Percentiles rank a stretch among this genome's conserved stretches.
phyloP scores from a whole-genome alignment of 805 yeast genomes.

The Naumovozyma dairenensis region DNA sequence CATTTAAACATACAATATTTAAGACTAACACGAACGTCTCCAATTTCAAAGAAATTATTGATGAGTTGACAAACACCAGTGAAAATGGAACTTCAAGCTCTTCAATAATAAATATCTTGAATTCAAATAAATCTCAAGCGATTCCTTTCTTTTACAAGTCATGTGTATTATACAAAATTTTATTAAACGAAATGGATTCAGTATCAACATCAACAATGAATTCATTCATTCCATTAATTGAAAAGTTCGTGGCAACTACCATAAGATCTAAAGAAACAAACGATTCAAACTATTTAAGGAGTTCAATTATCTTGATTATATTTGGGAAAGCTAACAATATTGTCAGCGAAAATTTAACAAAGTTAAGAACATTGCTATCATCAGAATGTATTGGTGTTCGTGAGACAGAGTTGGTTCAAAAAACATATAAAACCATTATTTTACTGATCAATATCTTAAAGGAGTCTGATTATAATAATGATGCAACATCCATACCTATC shows the following conservation, averaged over 20 bases:
- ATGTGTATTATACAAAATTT: constrained; percentile 27
- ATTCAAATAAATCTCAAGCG: background rate
- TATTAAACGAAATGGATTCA: constrained; percentile 27
- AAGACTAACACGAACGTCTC: constrained; percentile 4
- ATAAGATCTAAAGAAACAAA: constrained; percentile 26
- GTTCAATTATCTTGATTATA: constrained; percentile 30
- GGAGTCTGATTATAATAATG: background rate
- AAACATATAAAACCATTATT: constrained; percentile 40
- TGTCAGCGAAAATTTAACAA: constrained; percentile 33
- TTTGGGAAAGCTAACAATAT: constrained; percentile 29
- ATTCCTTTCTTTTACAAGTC: constrained; percentile 26
- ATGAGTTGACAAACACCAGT: no score
- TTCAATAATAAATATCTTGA: background rate
- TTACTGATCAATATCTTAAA: constrained; percentile 36
- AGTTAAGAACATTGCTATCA: constrained; percentile 49
- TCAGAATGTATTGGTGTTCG: constrained; percentile 55
- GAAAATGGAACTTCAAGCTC: background rate
- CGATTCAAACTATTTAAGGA: constrained; percentile 20
- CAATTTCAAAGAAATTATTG: background rate
- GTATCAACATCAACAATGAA: constrained; percentile 19
- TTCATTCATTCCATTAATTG: constrained; percentile 18
- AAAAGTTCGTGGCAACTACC: constrained; percentile 28
- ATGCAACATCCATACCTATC: constrained; percentile 33
- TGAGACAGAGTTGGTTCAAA: constrained; percentile 31
- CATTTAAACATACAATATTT: constrained; percentile 15